These are phyloP conservation scores for Pseudocercospora macadamiae DNA, from an alignment of 2,329 filamentous ascomycete genomes.

Conservation along the genomic window DNA sequence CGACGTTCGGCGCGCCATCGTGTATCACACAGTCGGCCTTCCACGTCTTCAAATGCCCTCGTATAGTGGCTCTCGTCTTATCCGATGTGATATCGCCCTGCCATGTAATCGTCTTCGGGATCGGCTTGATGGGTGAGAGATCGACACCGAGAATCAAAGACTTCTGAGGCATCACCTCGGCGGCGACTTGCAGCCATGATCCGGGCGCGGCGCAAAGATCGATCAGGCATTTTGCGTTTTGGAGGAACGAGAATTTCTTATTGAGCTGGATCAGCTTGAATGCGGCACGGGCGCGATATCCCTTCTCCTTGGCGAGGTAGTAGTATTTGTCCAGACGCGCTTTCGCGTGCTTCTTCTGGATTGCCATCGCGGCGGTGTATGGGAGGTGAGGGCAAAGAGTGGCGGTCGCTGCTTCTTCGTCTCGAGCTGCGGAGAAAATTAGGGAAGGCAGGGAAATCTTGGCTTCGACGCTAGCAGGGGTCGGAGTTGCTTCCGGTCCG, in stretches of 20 bases:
- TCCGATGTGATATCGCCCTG: conserved; percentile 98
- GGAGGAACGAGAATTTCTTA: conserved; percentile 98
- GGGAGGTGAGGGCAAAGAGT: neutral
- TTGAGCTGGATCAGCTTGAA: conserved; percentile 99
- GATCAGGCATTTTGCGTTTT: conserved; percentile 92
- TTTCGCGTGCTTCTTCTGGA: conserved; percentile 99
- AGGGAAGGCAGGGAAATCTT: neutral
- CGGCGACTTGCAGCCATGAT: conserved; percentile 95
- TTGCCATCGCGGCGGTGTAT: conserved; percentile 67
- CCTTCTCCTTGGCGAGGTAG: conserved; percentile 97
- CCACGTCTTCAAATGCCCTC: conserved; percentile 89
- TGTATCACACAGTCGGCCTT: conserved; percentile 95
- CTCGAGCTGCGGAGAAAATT: neutral
- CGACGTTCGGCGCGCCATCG: conserved; percentile 96
- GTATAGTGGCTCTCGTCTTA: conserved; percentile 88
- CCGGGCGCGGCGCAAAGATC: conserved; percentile 98
- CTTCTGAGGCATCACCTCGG: conserved; percentile 88
- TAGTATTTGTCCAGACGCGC: conserved; percentile 99
- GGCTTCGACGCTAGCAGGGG: neutral
- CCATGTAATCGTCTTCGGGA: conserved; percentile 91
- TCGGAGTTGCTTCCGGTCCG: neutral
- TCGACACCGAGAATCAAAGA: conserved; percentile 94
- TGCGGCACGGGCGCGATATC: conserved; percentile 90
- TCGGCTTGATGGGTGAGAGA: conserved; percentile 91
- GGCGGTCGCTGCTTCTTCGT: neutral